phyloP scores from a whole-genome alignment of 768 basidiomycete species.

The Xanthoconium stramineum region DNA sequence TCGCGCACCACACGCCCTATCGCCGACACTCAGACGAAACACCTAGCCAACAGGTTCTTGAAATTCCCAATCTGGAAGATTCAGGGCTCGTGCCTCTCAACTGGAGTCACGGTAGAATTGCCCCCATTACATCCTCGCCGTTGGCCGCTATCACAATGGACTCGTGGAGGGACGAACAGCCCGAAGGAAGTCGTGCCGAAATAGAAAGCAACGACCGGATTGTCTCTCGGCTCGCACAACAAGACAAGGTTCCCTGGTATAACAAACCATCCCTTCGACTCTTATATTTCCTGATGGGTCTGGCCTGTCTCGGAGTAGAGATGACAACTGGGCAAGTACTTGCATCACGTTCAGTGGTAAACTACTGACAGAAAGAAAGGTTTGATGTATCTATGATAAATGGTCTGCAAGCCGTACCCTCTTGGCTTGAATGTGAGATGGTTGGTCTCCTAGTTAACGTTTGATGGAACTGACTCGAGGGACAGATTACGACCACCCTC shows the following conservation, averaged over 20 bases:
- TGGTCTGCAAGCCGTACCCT: slow-evolving; percentile 55
- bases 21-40: too few relatives aligned
- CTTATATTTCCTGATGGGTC: slow-evolving; percentile 55
- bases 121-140: too few relatives aligned
- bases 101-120: too few relatives aligned
- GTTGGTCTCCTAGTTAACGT: too few relatives aligned
- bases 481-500: neutral
- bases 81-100: too few relatives aligned
- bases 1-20: too few relatives aligned
- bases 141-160: too few relatives aligned
- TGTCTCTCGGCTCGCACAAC: slow-evolving; percentile 16
- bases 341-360: neutral
- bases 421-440: slow-evolving; percentile 52
- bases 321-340: slow-evolving; percentile 10
- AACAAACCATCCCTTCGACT: slow-evolving; percentile 52
- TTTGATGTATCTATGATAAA: slow-evolving; percentile 55
- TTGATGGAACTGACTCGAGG: neutral
- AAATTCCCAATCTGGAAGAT: too few relatives aligned
- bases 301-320: too few relatives aligned
- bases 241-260: slow-evolving; percentile 59
- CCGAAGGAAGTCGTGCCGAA: neutral
- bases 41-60: too few relatives aligned
- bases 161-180: neutral
- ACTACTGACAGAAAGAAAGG: slow-evolving; percentile 1
- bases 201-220: slow-evolving; percentile 1